Evolutionary conservation across 768 basidiomycete genomes (phyloP).

Genomic region (Lepiota venenata): DNA sequence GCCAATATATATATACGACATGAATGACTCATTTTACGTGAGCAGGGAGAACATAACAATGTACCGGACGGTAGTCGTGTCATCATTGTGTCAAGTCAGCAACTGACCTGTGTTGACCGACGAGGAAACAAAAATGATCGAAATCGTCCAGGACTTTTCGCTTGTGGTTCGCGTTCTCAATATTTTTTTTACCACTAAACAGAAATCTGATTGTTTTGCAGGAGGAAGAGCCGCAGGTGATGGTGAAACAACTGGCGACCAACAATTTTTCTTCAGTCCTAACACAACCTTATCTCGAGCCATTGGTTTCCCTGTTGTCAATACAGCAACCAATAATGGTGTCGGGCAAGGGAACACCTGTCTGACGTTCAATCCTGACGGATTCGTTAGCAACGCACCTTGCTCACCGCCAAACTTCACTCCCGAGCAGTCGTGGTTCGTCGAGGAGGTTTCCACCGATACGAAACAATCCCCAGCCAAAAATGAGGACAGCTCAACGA

Average conservation of each 20-base stretch:
- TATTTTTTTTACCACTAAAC: background rate
- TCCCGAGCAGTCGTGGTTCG: conserved; percentile 24
- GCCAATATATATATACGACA: background rate
- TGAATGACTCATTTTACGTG: background rate
- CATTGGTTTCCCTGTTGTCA: conserved; percentile 15
- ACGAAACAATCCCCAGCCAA: no score
- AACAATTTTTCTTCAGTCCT: conserved; percentile 24
- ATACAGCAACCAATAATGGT: conserved; percentile 19
- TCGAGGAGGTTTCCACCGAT: conserved; percentile 5
- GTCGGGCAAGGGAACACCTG: conserved; percentile 23
- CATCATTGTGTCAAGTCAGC: conserved; percentile 27
- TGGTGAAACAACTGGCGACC: conserved; percentile 23
- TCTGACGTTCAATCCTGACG: conserved; percentile 21
- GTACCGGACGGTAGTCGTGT: conserved; percentile 21
- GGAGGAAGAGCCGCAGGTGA: conserved; percentile 26
- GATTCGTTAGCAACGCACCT: conserved; percentile 23
- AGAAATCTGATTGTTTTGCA: background rate
- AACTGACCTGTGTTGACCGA: conserved; percentile 25
- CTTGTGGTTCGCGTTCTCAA: conserved; percentile 16
- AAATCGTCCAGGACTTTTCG: conserved; percentile 24
- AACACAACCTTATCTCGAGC: conserved; percentile 16
- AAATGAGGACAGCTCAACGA: background rate
- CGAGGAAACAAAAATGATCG: conserved; percentile 22
- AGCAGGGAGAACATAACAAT: conserved; percentile 26
- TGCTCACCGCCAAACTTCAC: conserved; percentile 24